phyloP scores from a whole-genome alignment of 257 asterid species.

The Nicotiana tomentosiformis region DNA sequence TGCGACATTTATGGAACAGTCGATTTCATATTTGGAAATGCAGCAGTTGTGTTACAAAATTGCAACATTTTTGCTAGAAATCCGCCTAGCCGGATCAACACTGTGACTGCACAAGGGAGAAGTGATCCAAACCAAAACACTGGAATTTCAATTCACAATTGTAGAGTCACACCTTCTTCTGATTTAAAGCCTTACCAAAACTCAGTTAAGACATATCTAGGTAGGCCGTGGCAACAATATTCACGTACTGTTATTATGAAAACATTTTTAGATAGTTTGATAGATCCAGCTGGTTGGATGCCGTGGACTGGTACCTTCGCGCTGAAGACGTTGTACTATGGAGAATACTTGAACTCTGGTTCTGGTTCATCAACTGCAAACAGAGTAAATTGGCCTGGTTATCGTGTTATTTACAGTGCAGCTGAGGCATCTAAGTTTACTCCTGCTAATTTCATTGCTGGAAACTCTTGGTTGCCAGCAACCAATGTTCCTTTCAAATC shows the following conservation, averaged over 20 bases:
- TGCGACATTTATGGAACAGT: constrained; percentile 80
- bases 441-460: constrained; percentile 63
- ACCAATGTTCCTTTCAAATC: constrained; percentile 70
- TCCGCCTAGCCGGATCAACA: constrained; percentile 61
- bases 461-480: constrained; percentile 60
- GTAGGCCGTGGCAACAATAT: constrained; percentile 80
- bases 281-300: constrained; percentile 72
- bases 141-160: constrained; percentile 64
- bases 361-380: constrained; percentile 60
- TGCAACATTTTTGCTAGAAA: constrained; percentile 60
- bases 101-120: constrained; percentile 86
- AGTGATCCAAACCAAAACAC: constrained; percentile 78
- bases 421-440: constrained; percentile 58
- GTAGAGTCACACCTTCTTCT: constrained; percentile 48
- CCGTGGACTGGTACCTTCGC: constrained; percentile 85
- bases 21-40: constrained; percentile 82
- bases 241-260: constrained; percentile 69
- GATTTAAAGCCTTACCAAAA: constrained; percentile 45
- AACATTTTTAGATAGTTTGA: constrained; percentile 45
- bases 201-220: constrained; percentile 68
- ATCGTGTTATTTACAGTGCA: constrained; percentile 59
- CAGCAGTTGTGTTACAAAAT: constrained; percentile 73
- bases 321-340: constrained; percentile 58
- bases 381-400: constrained; percentile 78
- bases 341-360: constrained; percentile 78